These are phyloP conservation scores for Yarrowia porcina DNA, from an alignment of 805 yeast species.

Conservation along the genomic window DNA sequence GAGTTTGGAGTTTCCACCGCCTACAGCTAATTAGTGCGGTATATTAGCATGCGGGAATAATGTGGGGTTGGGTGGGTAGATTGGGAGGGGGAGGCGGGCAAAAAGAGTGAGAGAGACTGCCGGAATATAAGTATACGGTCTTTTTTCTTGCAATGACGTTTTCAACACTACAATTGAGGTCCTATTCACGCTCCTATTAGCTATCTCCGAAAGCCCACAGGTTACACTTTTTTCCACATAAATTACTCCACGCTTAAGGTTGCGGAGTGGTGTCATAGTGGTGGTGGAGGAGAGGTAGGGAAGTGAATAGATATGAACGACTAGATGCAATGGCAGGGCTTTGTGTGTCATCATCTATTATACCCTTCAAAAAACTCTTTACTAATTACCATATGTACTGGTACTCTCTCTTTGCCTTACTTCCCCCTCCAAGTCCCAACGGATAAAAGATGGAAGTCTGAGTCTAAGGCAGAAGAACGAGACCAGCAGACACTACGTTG, in stretches of 20 bases:
- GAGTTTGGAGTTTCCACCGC: conserved; percentile 2
- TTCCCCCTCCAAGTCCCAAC: background rate
- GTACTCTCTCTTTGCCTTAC: too few relatives aligned
- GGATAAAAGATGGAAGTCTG: background rate
- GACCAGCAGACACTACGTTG: too few relatives aligned
- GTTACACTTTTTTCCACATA: background rate
- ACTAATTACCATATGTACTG: too few relatives aligned
- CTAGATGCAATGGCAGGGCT: too few relatives aligned
- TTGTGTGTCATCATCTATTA: too few relatives aligned
- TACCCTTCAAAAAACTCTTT: too few relatives aligned
- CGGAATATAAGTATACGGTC: background rate
- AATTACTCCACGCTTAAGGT: background rate
- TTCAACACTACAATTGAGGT: background rate
- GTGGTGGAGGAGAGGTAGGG: too few relatives aligned
- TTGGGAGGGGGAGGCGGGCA: background rate
- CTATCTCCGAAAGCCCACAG: background rate
- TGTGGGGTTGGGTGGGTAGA: conserved; percentile 14
- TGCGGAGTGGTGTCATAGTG: background rate
- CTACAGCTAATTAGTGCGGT: conserved; percentile 1
- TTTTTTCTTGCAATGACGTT: background rate
- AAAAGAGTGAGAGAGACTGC: too few relatives aligned
- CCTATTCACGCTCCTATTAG: background rate
- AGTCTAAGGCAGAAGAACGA: too few relatives aligned
- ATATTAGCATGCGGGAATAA: conserved; percentile 20
- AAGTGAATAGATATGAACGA: too few relatives aligned